Conservation (phyloP, 73 alveolate genomes). For the Diophrys sp. region DNA sequence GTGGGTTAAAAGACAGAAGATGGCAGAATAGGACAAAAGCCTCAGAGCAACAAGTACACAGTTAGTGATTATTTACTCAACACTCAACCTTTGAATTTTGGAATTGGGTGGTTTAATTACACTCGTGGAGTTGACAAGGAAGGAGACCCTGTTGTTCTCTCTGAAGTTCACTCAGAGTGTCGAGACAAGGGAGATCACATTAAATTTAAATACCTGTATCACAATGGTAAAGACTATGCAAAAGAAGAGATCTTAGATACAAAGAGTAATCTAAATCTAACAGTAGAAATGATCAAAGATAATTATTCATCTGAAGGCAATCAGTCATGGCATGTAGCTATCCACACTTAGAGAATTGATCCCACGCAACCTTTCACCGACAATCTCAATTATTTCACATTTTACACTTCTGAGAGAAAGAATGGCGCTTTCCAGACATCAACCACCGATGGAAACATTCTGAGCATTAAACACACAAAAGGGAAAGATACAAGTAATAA, state of each 20-base stretch:
- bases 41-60: too few relatives aligned
- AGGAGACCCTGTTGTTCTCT: not conserved
- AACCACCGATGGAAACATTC: constrained; percentile 7
- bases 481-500: not conserved
- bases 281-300: constrained; percentile 12
- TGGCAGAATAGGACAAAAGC: too few relatives aligned
- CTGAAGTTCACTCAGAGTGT: constrained; percentile 15
- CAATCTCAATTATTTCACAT: not conserved
- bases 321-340: constrained; percentile 16
- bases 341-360: not conserved
- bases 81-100: constrained; percentile 31
- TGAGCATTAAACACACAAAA: constrained; percentile 3
- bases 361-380: not conserved
- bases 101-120: constrained; percentile 38
- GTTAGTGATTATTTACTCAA: too few relatives aligned
- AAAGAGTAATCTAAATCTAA: constrained; percentile 14
- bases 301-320: not conserved
- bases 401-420: not conserved
- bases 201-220: constrained; percentile 27
- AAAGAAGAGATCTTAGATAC: constrained; percentile 27
- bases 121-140: not conserved
- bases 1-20: too few relatives aligned
- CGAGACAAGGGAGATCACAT: constrained; percentile 21
- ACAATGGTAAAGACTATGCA: constrained; percentile 24
- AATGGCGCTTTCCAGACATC: not conserved